Base-by-base conservation (phyloP, 352 stramenopile species). In the Phytophthora europaea region DNA sequence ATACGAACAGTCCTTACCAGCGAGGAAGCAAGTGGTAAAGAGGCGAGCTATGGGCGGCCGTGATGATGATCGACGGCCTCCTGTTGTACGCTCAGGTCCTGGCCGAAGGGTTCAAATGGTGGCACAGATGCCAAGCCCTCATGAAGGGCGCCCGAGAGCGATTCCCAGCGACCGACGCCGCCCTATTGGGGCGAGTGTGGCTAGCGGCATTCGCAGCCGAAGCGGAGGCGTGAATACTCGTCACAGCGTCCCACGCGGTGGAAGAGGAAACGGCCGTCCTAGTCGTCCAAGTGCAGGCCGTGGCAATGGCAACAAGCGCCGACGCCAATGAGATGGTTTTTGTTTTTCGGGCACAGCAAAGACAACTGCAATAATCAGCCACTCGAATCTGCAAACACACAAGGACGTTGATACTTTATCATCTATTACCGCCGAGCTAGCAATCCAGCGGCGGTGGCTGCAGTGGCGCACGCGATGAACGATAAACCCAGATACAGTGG, bases 401-500 rank as follows among this genome's bases (percentile, higher is more conserved):
- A 61, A 54, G 23, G 47, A 53, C 34, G 34, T 58, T 40, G 45
- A 56, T n/a, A 26, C 45, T 67, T 70, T 38, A 53, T 61, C 51
- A 26, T 65, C 38, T 48, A 63, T 84, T 80, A 87, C 33, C 81
- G 67, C 16, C 81, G 81, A n/a, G 75, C 75, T 7, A 83, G 59
- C 23, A 89, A 65, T 16, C 80, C 66, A 4, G 79, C 81, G 4
- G 80, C 80, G 16, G 80, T 87, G 36, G 80, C 82, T 20, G 80
- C 80, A 0, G 78, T 88, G 28, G 80, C 82, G 20, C 82, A 89
- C 2, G 78, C 82, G 12, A 89, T 77, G 43, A 89, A 75, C 4
- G 82, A 87, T n/a, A 89, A 63, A 40, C 82, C 80, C 31, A 89
- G 64, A 64, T 82, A 81, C 20, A 88, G 54, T 1, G 77, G 75